Base-by-base conservation (phyloP, 441 rosid genomes). In the Adansonia grandidieri region DNA sequence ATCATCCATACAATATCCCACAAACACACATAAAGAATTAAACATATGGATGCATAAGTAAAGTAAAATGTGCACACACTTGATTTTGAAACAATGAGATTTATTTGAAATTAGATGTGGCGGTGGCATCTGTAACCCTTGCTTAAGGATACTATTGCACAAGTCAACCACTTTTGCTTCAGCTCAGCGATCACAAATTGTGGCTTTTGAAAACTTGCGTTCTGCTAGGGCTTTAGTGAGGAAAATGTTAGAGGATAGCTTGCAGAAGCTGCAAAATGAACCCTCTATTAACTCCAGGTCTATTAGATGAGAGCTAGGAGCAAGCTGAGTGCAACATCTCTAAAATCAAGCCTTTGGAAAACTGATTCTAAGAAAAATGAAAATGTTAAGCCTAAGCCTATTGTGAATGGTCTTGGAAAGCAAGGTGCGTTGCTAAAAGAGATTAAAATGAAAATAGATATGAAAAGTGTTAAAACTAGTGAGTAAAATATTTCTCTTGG, bases 271-370 rank as follows among this genome's bases (percentile, higher is more conserved):
- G 88, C 89, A 84, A 79, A 85, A 54, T 82, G 94, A 90, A 80
- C 84, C 88, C 75, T 76, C 85, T 77, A 84, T 86, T 80, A 65
- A 66, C 64, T 64, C 78, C 79, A 80, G 80, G 80, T 82, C 91
- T 76, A 92, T 92, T 80, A 89, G 94, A 84, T 92, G 97, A 94
- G 97, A 90, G 80, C 83, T 90, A 64, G 97, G 97, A 81, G 97
- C 94, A 54, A 88, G 94, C 81, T 92, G 93, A 94, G 91, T 90
- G 77, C 97, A 92, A 78, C 97, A 90, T 85, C 80, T 92, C 78
- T 93, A 90, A 86, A 90, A 84, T 85, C 92, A 92, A 82, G 87
- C 94, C 82, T 87, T 91, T 13, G 95, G 89, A 95, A 91, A 88
- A 88, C 75, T 51, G 98, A 97, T 32, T 75, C 91, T 19, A 91